Evolutionary conservation across 2,329 filamentous ascomycete species (phyloP).

Genomic region (Teratosphaeria epicoccoides): DNA sequence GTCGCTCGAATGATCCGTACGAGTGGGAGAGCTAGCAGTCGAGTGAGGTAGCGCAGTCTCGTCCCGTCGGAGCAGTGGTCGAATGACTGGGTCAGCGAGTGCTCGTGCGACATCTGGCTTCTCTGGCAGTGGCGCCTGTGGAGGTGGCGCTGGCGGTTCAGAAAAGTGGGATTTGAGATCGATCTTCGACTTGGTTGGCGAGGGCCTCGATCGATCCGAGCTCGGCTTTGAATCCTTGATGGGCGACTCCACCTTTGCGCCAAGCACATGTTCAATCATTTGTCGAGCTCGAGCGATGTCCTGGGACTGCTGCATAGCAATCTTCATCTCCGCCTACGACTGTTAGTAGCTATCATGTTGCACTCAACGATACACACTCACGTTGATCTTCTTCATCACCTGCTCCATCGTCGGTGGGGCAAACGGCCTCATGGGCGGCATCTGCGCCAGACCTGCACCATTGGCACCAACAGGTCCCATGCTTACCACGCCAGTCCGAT

Average conservation of each 20-base stretch:
- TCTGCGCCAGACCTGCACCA: not conserved
- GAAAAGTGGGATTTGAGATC: constrained; percentile 80
- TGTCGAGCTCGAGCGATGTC: constrained; percentile 74
- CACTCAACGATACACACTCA: constrained; percentile 37
- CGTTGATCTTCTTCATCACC: constrained; percentile 77
- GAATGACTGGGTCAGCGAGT: constrained; percentile 35
- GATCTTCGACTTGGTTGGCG: constrained; percentile 50
- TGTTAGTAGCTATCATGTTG: not conserved
- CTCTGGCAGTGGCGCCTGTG: constrained; percentile 84
- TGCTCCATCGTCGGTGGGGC: constrained; percentile 88
- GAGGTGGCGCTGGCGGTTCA: constrained; percentile 84
- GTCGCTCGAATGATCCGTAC: constrained; percentile 55
- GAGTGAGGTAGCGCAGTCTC: constrained; percentile 61
- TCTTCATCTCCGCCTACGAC: constrained; percentile 72
- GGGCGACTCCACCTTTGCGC: constrained; percentile 47
- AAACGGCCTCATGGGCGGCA: constrained; percentile 27
- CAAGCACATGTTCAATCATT: constrained; percentile 66
- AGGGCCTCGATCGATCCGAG: constrained; percentile 33
- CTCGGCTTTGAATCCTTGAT: constrained; percentile 39
- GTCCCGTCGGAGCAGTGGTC: constrained; percentile 59
- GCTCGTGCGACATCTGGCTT: constrained; percentile 63
- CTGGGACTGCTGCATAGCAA: constrained; percentile 74
- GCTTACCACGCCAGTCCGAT: constrained; percentile 46
- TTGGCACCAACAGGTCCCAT: constrained; percentile 11
- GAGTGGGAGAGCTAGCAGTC: constrained; percentile 47